These are phyloP conservation scores for Wickerhamiella allomyrinae DNA, from an alignment of 805 yeast genomes.

Conservation along the genomic window DNA sequence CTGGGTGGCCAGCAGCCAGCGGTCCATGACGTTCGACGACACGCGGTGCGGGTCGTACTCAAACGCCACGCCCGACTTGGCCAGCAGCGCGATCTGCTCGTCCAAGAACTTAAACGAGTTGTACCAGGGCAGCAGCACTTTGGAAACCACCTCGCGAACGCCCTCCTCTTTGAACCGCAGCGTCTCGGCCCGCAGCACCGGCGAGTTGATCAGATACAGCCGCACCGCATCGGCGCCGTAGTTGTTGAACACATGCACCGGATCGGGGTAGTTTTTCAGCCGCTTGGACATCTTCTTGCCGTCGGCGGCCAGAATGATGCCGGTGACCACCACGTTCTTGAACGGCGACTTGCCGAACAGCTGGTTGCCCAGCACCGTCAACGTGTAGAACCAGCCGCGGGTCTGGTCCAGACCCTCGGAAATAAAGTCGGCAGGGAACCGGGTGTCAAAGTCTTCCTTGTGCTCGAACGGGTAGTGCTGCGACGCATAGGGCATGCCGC, in stretches of 20 bases:
- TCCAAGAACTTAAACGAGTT: conserved; percentile 93
- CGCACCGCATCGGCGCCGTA: conserved; percentile 98
- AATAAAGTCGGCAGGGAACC: conserved; percentile 95
- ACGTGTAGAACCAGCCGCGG: conserved; percentile 99
- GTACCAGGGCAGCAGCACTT: conserved; percentile 97
- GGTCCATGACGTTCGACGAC: conserved; percentile 89
- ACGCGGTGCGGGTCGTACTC: conserved; percentile 48
- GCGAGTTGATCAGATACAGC: conserved; percentile 90
- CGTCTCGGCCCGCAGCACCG: conserved; percentile 92
- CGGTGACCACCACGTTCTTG: conserved; percentile 87
- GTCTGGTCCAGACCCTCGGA: conserved; percentile 99
- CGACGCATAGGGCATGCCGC: conserved; percentile 97
- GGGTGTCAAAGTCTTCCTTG: conserved; percentile 47
- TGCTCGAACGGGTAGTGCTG: conserved; percentile 94
- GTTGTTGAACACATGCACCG: conserved; percentile 59
- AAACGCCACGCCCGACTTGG: conserved; percentile 62
- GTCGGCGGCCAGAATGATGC: conserved; percentile 93
- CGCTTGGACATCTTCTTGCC: conserved; percentile 99
- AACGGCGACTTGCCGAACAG: conserved; percentile 85
- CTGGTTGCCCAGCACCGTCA: conserved; percentile 90
- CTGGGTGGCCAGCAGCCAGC: conserved; percentile 91
- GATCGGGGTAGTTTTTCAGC: conserved; percentile 95
- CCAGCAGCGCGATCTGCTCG: conserved; percentile 75
- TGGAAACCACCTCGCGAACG: conserved; percentile 92
- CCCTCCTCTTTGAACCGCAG: conserved; percentile 97